Evolutionary conservation across 2,329 filamentous ascomycete genomes (phyloP), one percentile per base, ranked within the genome.

Genomic region (Hymenoscyphus scutula): DNA sequence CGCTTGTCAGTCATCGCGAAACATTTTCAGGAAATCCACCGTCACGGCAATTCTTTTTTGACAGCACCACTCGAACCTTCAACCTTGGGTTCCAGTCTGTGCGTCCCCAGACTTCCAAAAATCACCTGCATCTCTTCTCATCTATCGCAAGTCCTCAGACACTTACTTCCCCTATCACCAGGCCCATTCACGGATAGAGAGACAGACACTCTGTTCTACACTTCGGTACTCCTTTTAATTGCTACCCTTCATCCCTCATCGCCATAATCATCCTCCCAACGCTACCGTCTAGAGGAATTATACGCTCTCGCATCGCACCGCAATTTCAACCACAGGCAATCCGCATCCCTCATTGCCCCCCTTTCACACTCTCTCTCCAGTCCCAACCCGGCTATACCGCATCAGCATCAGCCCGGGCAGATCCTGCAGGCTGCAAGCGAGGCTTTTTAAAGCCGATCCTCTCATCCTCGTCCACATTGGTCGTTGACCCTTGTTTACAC

Each of bases 11-110:
- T 59, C n/a, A 53, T 53, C 38, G 62, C 68, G 65, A 69, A 69
- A 69, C 68, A 64, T n/a, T 63, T 27, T 34, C 45, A 62, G 64
- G 67, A 70, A 70, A 70, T 67, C 62, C 65, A 67, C 51, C 25
- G 27, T 54, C 25, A 29, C 29, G 25, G 19, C 41, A 25, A 30
- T n/a, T n/a, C n/a, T n/a, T 37, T 53, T 37, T 56, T 56, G 41
- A 48, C 41, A 48, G 41, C 41, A 48, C 41, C 41, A 10, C 41
- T 45, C 41, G 8, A n/a, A 17, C 13, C 41, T 62, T 45, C 56
- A 65, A 64, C 62, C 53, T 34, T 17, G 37, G 45, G 13, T 17
- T 30, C 55, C 25, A 27, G 63, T 67, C 65, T 65, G 65, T 67
- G 65, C 65, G 51, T 62, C 61, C 61, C 61, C 63, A 60, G 53